A percentile compares a stretch with the other conserved stretches of the same genome.
Evolutionary conservation across 2,329 filamentous ascomycete genomes (phyloP).

Genomic region (Alternaria sp.): DNA sequence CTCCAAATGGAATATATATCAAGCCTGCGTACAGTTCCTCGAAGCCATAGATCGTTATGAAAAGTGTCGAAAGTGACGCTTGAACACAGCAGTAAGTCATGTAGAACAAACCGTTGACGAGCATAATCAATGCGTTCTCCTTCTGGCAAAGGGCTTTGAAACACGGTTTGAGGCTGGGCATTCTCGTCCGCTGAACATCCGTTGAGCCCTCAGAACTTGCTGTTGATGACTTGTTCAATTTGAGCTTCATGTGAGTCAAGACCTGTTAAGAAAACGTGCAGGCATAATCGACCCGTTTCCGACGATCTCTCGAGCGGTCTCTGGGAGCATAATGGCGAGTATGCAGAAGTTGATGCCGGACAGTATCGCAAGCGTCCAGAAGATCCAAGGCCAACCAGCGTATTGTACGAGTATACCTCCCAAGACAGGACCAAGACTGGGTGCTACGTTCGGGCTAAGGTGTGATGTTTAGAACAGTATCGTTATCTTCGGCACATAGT

Average conservation of each 20-base stretch:
- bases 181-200: not conserved
- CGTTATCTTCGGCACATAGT: too few species aligned
- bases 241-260: not conserved
- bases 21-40: too few species aligned
- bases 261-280: not conserved
- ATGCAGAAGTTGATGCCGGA: too few species aligned
- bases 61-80: not conserved
- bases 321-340: too few species aligned
- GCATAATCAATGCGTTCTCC: not conserved
- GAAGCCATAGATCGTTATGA: not conserved
- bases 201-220: not conserved
- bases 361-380: too few species aligned
- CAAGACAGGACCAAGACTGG: too few species aligned
- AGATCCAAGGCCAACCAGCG: too few species aligned
- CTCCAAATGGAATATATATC: not conserved
- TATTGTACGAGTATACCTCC: too few species aligned
- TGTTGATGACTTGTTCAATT: not conserved
- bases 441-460: too few species aligned
- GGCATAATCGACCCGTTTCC: too few species aligned
- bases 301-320: too few species aligned
- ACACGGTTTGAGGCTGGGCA: not conserved
- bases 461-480: too few species aligned
- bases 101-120: not conserved
- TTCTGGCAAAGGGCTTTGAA: not conserved
- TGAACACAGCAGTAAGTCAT: not conserved